Evolutionary conservation across 75 land plant genomes (phyloP).

Genomic region (Sequoiadendron giganteum): DNA sequence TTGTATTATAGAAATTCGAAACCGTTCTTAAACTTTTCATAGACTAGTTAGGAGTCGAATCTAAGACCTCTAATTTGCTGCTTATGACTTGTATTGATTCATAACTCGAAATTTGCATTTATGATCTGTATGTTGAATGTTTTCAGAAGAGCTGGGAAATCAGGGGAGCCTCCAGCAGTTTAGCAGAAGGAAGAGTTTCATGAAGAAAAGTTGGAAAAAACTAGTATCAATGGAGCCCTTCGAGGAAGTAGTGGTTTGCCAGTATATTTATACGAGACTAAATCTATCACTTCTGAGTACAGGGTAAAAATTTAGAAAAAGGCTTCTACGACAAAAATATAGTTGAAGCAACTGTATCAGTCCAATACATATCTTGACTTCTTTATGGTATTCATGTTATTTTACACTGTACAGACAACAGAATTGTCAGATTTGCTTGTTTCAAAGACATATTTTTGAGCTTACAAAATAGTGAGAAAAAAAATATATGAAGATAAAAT

Average conservation of each 20-base stretch:
- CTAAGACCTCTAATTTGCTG: too few relatives aligned
- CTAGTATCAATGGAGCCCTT: background rate
- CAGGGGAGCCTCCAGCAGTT: conserved; percentile 12
- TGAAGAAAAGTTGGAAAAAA: background rate
- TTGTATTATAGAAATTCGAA: too few relatives aligned
- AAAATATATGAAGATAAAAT: background rate
- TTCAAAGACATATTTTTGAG: background rate
- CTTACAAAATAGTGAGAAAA: background rate
- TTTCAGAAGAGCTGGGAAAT: conserved; percentile 13
- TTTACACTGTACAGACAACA: conserved; percentile 9
- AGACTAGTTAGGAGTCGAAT: too few relatives aligned
- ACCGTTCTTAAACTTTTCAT: too few relatives aligned
- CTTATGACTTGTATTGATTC: background rate
- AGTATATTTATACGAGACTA: background rate
- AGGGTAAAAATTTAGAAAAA: background rate
- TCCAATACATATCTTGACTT: background rate
- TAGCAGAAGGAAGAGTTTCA: background rate
- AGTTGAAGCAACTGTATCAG: background rate
- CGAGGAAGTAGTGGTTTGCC: background rate
- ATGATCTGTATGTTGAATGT: background rate
- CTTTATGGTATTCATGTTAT: background rate
- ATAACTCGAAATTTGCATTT: background rate
- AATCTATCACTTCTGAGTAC: background rate
- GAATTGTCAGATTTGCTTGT: conserved; percentile 1
- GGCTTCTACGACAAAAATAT: background rate